Evolutionary conservation across 441 rosid species (phyloP), one percentile per base, ranked within the genome.

Genomic region (Erodium chrysanthum): DNA sequence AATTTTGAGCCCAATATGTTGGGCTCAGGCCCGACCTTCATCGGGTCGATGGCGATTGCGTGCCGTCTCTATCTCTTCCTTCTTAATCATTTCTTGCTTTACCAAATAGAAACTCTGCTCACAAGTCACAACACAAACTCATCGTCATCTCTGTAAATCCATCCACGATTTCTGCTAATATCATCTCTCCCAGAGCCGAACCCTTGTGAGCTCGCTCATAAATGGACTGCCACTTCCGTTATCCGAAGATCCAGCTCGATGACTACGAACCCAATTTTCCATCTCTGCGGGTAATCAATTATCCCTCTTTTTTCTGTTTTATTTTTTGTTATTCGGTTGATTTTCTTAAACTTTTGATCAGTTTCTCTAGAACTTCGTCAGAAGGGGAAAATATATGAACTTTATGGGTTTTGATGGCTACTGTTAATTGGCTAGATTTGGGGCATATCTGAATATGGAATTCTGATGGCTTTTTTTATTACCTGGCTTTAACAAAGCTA

Each of bases 241-340:
- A 76, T 54, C 79, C 79, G 58, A 67, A 67, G 44, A 70, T 76
- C 64, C 42, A 62, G 54, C 68, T 67, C 11, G 69, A 66, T 20
- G 76, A 70, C 21, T 72, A 46, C 66, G 42, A 66, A 31, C 75
- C 35, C 4, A 64, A 65, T 11, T 37, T 63, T 61, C 62, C 33
- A 17, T 29, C 68, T 42, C 44, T 37, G 1, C 72, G 54, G 76
- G 76, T 76, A 67, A 20, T 52, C 25, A 2, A 20, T 8, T 6
- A 21, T 25, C 10, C 37, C 11, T 7, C 33, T 9, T 22, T 59
- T 44, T 15, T 22, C 33, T 59, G 5, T 58, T 17, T 29, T 29
- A 2, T 44, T 60, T 59, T 68, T 50, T 44, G 21, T 27, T 65
- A n/a, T n/a, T 54, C 8, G 48, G 11, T 33, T 29, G 50, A 11